Conservation (phyloP, 2,329 filamentous ascomycete genomes). For the Pseudopyrenochaeta lycopersici region DNA sequence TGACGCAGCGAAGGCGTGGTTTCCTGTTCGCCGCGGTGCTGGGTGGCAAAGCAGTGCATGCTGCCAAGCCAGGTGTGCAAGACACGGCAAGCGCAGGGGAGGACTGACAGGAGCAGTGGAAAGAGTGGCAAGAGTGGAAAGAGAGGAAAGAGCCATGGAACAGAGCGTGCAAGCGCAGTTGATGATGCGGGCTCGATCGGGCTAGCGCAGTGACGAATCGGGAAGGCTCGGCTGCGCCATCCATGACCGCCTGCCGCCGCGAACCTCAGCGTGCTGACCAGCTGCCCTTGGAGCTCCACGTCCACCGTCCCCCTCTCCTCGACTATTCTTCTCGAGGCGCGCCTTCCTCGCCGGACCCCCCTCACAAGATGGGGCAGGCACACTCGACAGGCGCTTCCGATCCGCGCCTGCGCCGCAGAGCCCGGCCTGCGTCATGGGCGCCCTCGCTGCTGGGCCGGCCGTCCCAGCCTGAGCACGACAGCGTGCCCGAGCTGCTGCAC, state of each 20-base stretch:
- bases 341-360: conserved; percentile 35
- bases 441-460: conserved; percentile 31
- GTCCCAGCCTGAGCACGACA: conserved; percentile 25
- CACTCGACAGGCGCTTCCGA: conserved; percentile 42
- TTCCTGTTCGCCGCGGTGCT: conserved; percentile 37
- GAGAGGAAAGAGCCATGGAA: conserved; percentile 1
- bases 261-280: conserved; percentile 15
- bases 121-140: not conserved
- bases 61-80: too few relatives aligned
- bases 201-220: conserved; percentile 9
- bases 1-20: conserved; percentile 44
- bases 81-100: too few relatives aligned
- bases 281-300: conserved; percentile 10
- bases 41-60: conserved; percentile 45
- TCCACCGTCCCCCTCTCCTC: conserved; percentile 1
- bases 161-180: conserved; percentile 6
- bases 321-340: conserved; percentile 17
- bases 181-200: not conserved
- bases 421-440: conserved; percentile 46
- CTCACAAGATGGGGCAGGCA: conserved; percentile 50
- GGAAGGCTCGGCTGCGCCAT: conserved; percentile 19
- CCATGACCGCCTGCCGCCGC: conserved; percentile 18
- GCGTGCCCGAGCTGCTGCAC: conserved; percentile 32
- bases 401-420: conserved; percentile 33
- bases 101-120: too few relatives aligned